Evolutionary conservation across 192 early-diverging fungal genomes (phyloP).

Genomic region (Rhizophlyctis rosea): DNA sequence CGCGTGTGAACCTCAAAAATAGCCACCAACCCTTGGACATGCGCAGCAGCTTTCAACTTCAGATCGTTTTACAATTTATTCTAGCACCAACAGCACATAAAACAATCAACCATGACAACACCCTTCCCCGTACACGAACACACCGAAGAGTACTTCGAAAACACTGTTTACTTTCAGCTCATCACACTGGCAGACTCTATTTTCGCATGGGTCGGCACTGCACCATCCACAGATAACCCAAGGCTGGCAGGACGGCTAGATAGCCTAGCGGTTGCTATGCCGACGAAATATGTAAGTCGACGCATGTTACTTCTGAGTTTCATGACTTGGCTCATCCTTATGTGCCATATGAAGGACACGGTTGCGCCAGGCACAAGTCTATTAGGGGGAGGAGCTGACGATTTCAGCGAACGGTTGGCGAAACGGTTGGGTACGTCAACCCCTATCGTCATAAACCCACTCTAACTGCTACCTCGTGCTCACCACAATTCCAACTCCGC

Average conservation of each 20-base stretch:
- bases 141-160: background rate
- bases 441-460: too few species aligned
- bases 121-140: background rate
- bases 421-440: slow-evolving; percentile 17
- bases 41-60: too few species aligned
- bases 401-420: slow-evolving; percentile 18
- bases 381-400: slow-evolving; percentile 3
- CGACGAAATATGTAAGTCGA: slow-evolving; percentile 15
- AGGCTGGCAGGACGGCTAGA: slow-evolving; percentile 7
- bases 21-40: too few species aligned
- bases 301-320: background rate
- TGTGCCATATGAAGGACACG: background rate
- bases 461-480: background rate
- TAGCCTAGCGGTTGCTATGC: slow-evolving; percentile 23
- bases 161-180: background rate
- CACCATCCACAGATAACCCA: background rate
- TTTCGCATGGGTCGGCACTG: background rate
- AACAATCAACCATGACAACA: too few species aligned
- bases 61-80: too few species aligned
- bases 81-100: too few species aligned
- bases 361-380: slow-evolving; percentile 8
- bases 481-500: background rate
- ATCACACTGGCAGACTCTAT: background rate
- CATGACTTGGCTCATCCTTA: background rate
- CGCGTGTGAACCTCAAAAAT: too few species aligned